Conservation (phyloP, 768 basidiomycete genomes). For the Agaricus sinodeliciosus region DNA sequence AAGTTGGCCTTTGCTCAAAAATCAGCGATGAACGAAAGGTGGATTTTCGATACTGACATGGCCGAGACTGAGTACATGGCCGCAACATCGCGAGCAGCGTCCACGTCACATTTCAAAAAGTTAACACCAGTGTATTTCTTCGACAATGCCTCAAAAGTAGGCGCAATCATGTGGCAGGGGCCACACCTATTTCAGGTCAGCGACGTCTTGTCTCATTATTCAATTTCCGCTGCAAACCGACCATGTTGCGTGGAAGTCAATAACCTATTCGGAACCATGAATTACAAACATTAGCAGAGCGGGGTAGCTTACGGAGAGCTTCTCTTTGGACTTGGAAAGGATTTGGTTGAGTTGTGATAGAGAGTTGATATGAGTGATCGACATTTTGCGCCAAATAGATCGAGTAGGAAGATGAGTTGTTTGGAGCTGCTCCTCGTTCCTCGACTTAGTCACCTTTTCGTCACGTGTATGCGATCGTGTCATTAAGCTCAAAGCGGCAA, state of each 20-base stretch:
- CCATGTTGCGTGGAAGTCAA: constrained; percentile 87
- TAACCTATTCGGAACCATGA: constrained; percentile 42
- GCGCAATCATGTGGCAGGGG: constrained; percentile 80
- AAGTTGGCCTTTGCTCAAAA: constrained; percentile 63
- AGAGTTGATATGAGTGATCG: constrained; percentile 58
- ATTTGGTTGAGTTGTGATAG: constrained; percentile 56
- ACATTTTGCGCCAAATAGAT: constrained; percentile 1
- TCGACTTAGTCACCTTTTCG: background rate
- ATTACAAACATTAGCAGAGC: background rate
- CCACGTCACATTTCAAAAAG: constrained; percentile 82
- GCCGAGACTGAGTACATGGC: constrained; percentile 55
- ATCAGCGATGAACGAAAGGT: background rate
- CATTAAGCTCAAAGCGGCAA: background rate
- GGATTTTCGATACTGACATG: constrained; percentile 44
- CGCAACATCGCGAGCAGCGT: constrained; percentile 65
- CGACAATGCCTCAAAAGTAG: constrained; percentile 62
- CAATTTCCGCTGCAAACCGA: constrained; percentile 20
- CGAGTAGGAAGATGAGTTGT: background rate
- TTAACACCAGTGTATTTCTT: constrained; percentile 65
- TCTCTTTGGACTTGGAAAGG: constrained; percentile 51
- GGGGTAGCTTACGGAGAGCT: constrained; percentile 47
- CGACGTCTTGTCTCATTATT: background rate
- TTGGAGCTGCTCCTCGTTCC: no score
- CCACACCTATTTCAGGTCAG: constrained; percentile 59
- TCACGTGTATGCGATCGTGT: background rate